phyloP scores from a whole-genome alignment of 1,139 yeast species.

The Arxiozyma heterogenica region DNA sequence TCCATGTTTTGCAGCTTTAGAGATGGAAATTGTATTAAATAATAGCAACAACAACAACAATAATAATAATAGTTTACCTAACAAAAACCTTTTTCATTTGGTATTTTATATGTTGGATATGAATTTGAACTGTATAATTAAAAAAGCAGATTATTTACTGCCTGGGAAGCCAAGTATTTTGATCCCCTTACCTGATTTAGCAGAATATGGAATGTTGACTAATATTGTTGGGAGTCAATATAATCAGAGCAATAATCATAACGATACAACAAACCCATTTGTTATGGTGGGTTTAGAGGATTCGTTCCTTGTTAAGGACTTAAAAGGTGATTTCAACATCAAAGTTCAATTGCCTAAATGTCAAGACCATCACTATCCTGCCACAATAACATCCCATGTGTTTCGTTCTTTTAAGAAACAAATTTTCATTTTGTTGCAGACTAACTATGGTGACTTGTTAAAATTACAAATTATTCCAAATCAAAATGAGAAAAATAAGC shows the following conservation, averaged over 20 bases:
- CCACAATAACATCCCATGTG: constrained; percentile 42
- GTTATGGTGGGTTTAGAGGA: constrained; percentile 44
- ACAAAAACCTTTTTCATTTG: constrained; percentile 30
- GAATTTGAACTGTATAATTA: constrained; percentile 70
- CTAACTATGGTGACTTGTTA: constrained; percentile 66
- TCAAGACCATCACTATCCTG: constrained; percentile 17
- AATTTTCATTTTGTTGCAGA: constrained; percentile 68
- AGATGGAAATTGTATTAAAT: constrained; percentile 37
- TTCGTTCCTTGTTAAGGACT: constrained; percentile 39
- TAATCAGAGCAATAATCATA: constrained; percentile 24
- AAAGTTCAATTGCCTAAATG: constrained; percentile 47
- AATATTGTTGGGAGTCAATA: constrained; percentile 5
- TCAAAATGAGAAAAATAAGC: constrained; percentile 32
- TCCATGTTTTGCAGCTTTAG: constrained; percentile 77
- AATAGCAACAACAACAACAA: constrained; percentile 1
- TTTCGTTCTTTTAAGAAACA: constrained; percentile 53
- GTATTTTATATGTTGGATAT: constrained; percentile 75
- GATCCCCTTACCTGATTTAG: constrained; percentile 22
- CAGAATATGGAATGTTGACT: constrained; percentile 17
- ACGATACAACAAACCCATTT: constrained; percentile 45
- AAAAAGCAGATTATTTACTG: constrained; percentile 38
- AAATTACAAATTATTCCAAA: constrained; percentile 48
- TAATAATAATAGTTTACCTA: too few species aligned
- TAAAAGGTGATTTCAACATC: constrained; percentile 29
- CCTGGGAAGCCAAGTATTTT: constrained; percentile 36